Evolutionary conservation across 2,329 filamentous ascomycete species (phyloP), one percentile per base, ranked within the genome.

Genomic region (Metarhizium brunneum): DNA sequence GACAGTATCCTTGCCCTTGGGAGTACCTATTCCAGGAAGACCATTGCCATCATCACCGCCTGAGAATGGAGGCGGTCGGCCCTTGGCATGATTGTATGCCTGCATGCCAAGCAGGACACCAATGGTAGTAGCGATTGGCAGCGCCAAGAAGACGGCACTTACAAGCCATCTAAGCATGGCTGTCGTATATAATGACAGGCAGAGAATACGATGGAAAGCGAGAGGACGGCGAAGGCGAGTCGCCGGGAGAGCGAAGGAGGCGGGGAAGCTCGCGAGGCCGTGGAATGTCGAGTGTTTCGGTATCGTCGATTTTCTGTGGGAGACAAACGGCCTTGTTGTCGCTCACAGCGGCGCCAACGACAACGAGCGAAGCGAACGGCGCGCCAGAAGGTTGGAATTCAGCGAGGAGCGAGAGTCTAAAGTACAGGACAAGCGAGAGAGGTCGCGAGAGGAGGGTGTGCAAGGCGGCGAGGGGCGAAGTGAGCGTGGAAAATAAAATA

Each of bases 61-160:
- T 47, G 40, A 49, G 64, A 79, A 79, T 32, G 79, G 65, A n/a
- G 74, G 74, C 38, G 67, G 57, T 54, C 75, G 68, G 40, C 77
- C 77, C 2, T 63, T 68, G 8, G 75, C 68, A 36, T 67, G 61
- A 45, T 75, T 71, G 49, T 72, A 66, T n/a, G 69, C 68, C 57
- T 81, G 73, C 40, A 81, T 64, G 10, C 76, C 77, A 40, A 81
- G 65, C 29, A 82, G 66, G 47, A 80, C 67, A 50, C 76, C 78
- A 35, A 80, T 60, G 10, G 76, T 78, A 54, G 73, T 70, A 56
- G 71, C 77, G 56, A 80, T 72, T 43, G 75, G 79, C 57, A 81
- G 66, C 59, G 73, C 73, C 58, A 81, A 61, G 52, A 82, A 71
- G 62, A 69, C 69, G 54, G 75, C 70, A 66, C 78, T 81, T 66